Percentiles rank a stretch among this genome's conserved stretches.
Evolutionary conservation across 2,329 filamentous ascomycete species (phyloP).

Genomic region (Fusarium gaditjirri): DNA sequence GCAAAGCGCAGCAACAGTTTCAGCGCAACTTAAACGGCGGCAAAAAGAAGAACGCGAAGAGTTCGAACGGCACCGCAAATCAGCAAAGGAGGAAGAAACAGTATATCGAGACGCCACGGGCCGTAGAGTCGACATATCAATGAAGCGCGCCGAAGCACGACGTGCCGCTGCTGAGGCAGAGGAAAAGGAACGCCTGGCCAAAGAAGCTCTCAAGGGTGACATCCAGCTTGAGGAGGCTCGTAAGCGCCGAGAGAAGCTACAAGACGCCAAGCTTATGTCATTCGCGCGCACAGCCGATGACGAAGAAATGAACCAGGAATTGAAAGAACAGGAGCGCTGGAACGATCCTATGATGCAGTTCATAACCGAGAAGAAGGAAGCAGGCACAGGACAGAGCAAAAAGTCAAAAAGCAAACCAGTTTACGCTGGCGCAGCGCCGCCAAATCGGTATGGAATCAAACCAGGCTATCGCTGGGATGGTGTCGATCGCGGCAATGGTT

Average conservation of each 20-base stretch:
- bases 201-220: conserved; percentile 82
- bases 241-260: conserved; percentile 72
- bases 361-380: conserved; percentile 62
- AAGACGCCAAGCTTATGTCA: conserved; percentile 84
- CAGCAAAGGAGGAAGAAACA: conserved; percentile 74
- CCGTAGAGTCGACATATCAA: conserved; percentile 89
- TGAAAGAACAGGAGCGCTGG: conserved; percentile 83
- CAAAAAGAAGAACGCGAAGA: conserved; percentile 70
- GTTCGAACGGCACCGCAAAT: conserved; percentile 58
- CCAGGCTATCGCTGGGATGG: conserved; percentile 97
- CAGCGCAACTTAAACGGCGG: conserved; percentile 72
- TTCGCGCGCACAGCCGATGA: conserved; percentile 87
- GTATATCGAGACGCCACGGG: conserved; percentile 96
- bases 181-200: conserved; percentile 74
- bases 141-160: conserved; percentile 90
- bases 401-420: conserved; percentile 65
- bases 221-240: conserved; percentile 79
- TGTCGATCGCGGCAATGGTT: conserved; percentile 92
- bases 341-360: conserved; percentile 93
- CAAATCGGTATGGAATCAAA: conserved; percentile 92
- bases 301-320: conserved; percentile 82
- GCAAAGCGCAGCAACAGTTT: conserved; percentile 84
- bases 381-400: conserved; percentile 43
- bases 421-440: conserved; percentile 83
- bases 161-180: conserved; percentile 72